These are phyloP conservation scores for Arthrinium puccinioides DNA, from an alignment of 2,329 filamentous ascomycete species.

Conservation along the genomic window DNA sequence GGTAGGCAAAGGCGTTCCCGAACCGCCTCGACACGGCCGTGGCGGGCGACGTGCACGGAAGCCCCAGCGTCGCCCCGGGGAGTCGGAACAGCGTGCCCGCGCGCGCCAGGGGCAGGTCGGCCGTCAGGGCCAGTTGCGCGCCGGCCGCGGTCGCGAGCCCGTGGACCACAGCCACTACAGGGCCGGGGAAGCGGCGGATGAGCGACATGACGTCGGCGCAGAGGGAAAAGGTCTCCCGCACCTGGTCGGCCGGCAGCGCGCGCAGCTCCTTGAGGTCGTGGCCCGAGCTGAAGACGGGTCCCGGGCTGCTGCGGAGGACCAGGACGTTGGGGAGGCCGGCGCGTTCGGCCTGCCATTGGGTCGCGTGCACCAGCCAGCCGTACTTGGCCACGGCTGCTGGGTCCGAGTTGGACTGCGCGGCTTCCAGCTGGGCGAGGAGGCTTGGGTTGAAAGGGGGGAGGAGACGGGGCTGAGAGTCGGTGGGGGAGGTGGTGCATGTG, in stretches of 20 bases:
- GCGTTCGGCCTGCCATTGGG: slow-evolving; percentile 15
- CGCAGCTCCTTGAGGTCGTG: slow-evolving; percentile 22
- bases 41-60: slow-evolving; percentile 24
- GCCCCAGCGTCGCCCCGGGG: slow-evolving; percentile 20
- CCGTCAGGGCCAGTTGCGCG: slow-evolving; percentile 23
- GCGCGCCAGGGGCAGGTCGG: slow-evolving; percentile 20
- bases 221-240: slow-evolving; percentile 15
- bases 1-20: slow-evolving; percentile 15
- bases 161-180: slow-evolving; percentile 22
- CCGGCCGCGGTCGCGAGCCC: slow-evolving; percentile 24
- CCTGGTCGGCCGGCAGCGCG: slow-evolving; percentile 3
- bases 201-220: slow-evolving; percentile 25
- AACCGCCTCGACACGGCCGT: slow-evolving; percentile 18
- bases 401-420: background rate
- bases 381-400: slow-evolving; percentile 3
- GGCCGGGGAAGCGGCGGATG: slow-evolving; percentile 21
- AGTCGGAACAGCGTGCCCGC: slow-evolving; percentile 16
- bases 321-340: slow-evolving; percentile 19
- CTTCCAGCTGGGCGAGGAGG: slow-evolving; percentile 10
- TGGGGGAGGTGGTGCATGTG: slow-evolving; percentile 14
- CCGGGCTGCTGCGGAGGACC: slow-evolving; percentile 18
- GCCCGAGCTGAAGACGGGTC: slow-evolving; percentile 21
- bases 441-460: slow-evolving; percentile 20
- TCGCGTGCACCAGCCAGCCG: slow-evolving; percentile 20
- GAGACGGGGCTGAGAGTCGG: slow-evolving; percentile 12